Evolutionary conservation across 352 stramenopile species (phyloP), one percentile per base, ranked within the genome.

Genomic region (Phytopythium chamaehyphon): DNA sequence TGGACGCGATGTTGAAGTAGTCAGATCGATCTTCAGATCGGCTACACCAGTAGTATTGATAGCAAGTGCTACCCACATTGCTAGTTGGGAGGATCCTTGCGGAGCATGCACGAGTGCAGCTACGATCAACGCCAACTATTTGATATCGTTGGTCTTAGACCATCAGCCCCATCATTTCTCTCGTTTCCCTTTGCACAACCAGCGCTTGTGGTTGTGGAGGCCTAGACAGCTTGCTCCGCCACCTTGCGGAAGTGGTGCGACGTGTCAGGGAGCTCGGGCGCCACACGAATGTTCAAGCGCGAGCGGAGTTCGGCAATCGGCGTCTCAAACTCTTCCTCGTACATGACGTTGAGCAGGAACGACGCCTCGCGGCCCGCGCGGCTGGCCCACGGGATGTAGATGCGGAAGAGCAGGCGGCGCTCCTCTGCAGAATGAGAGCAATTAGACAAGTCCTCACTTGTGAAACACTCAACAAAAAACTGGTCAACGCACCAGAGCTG

Each of bases 361-460:
- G 76, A 58, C 3, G 75, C 77, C 11, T 88, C 73, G 47, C 74
- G 76, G 0, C 76, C 86, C 3, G 87, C 80, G 12, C 80, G 77
- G 10, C 86, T 73, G 3, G 95, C 95, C 96, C 96, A 99, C 6
- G 94, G 96, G n/a, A 99, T 73, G 71, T 97, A 98, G 24, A 87
- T 62, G 10, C 77, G 69, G 46, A 85, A 51, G 0, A 98, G 74
- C 19, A 91, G 61, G 16, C 81, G 61, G 37, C 83, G 80, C 55
- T 98, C 90, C 8, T 75, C 52, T 54, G 36, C 22, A 58, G 23
- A 6, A 19, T 6, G 0, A 7, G n/a, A n/a, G n/a, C 22, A 42
- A 24, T 3, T 12, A 42, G n/a, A 42, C 14, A 39, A 35, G 33
- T 16, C 15, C 6, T 14, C 22, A 18, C 3, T 2, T 7, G 18